A percentile compares a stretch with the other conserved stretches of the same genome.
Conservation (phyloP, 2,329 filamentous ascomycete species). For the Dothideomycetes sp. region DNA sequence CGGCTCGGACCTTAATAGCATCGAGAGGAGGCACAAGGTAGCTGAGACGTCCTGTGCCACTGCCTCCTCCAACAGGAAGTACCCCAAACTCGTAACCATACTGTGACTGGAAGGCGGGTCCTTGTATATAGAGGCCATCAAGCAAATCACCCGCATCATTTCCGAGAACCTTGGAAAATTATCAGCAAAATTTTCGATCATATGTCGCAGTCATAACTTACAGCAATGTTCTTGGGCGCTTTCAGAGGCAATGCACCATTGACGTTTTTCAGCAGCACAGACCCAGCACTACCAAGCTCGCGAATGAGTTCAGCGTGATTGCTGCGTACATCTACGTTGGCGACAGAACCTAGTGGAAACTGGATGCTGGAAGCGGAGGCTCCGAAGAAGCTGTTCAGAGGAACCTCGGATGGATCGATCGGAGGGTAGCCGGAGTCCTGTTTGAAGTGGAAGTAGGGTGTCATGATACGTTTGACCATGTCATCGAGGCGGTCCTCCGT, state of each 20-base stretch:
- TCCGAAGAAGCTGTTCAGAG: slow-evolving; percentile 19
- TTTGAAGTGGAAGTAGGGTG: slow-evolving; percentile 36
- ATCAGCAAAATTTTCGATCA: no score
- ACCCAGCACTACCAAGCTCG: slow-evolving; percentile 32
- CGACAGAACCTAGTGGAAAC: slow-evolving; percentile 8
- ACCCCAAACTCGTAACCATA: slow-evolving; percentile 37
- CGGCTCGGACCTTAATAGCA: slow-evolving; percentile 29
- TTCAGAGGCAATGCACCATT: slow-evolving; percentile 44
- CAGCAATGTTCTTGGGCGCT: slow-evolving; percentile 38
- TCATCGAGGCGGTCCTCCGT: slow-evolving; percentile 35
- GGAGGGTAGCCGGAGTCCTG: slow-evolving; percentile 34
- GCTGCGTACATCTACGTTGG: slow-evolving; percentile 30
- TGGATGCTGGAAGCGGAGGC: slow-evolving; percentile 10
- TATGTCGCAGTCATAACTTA: no score
- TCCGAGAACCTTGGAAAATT: no score
- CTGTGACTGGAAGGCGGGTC: no score
- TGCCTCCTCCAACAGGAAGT: slow-evolving; percentile 32
- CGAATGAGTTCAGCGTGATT: slow-evolving; percentile 30
- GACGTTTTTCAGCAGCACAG: slow-evolving; percentile 41
- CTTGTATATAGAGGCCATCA: slow-evolving; percentile 37
- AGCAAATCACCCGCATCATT: slow-evolving; percentile 40
- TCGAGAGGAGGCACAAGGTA: slow-evolving; percentile 34
- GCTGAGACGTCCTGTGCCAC: slow-evolving; percentile 31
- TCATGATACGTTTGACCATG: slow-evolving; percentile 39
- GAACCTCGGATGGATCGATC: slow-evolving; percentile 26